Evolutionary conservation across 176 grass and related monocot species (phyloP).

Genomic region (Dactylis glomerata): DNA sequence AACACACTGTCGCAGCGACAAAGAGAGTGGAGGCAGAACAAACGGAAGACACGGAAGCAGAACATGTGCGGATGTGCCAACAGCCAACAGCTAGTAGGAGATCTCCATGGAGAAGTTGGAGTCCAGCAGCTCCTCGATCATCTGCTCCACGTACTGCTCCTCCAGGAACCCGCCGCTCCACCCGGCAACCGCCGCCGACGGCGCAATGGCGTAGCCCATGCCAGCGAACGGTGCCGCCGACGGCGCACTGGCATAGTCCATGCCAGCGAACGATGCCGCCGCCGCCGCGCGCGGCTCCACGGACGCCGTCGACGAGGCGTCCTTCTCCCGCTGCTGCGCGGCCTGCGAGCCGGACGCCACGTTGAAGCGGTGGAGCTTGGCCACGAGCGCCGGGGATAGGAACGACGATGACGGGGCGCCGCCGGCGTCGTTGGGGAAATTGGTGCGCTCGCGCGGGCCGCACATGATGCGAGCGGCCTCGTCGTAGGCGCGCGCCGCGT

Average conservation of each 20-base stretch:
- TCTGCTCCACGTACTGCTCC: slow-evolving; percentile 90
- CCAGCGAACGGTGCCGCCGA: not conserved
- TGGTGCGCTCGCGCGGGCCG: slow-evolving; percentile 72
- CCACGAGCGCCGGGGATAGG: slow-evolving; percentile 71
- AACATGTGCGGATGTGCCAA: not conserved
- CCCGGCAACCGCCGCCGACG: slow-evolving; percentile 3
- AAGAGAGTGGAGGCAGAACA: not conserved
- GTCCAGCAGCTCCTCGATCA: slow-evolving; percentile 96
- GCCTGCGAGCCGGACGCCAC: slow-evolving; percentile 50
- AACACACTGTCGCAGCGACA: not conserved
- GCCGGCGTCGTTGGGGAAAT: slow-evolving; percentile 52
- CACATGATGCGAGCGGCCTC: slow-evolving; percentile 97
- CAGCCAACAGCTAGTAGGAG: slow-evolving; percentile 34
- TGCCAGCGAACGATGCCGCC: not conserved
- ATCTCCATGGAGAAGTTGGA: slow-evolving; percentile 96
- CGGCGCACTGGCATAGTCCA: not conserved
- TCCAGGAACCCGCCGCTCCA: slow-evolving; percentile 58
- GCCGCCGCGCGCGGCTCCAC: not conserved
- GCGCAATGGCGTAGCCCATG: not conserved
- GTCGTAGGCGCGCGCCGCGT: slow-evolving; percentile 94
- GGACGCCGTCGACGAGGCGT: not conserved
- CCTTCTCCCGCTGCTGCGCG: slow-evolving; percentile 34
- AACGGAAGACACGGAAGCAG: not conserved
- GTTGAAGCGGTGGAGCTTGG: slow-evolving; percentile 88
- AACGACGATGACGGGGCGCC: slow-evolving; percentile 22